Conservation (phyloP, 2,329 filamentous ascomycete species). For the Ceratocystis ficicola region DNA sequence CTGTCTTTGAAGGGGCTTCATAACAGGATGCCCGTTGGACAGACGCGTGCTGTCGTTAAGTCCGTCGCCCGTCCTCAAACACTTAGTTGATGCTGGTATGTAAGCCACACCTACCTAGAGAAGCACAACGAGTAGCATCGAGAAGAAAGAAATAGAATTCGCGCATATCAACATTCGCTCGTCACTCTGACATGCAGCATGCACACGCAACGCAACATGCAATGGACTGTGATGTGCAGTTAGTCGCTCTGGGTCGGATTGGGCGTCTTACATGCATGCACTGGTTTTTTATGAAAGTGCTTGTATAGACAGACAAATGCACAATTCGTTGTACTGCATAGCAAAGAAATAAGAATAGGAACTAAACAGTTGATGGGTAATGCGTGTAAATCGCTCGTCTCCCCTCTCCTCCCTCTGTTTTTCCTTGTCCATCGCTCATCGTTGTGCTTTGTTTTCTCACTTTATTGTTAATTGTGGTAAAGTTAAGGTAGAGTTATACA, state of each 20-base stretch:
- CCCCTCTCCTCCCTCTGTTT: neutral
- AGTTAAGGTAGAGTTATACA: neutral
- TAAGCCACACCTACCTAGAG: neutral
- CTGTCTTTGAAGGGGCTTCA: too few relatives aligned
- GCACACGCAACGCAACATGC: neutral
- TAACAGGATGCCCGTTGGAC: slow-evolving; percentile 1
- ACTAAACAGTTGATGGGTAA: neutral
- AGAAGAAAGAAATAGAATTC: neutral
- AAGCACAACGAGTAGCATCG: neutral
- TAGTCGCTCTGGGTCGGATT: neutral
- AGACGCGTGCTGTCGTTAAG: neutral
- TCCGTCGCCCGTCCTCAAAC: neutral
- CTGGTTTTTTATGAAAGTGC: neutral
- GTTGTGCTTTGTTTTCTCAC: neutral
- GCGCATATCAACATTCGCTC: neutral
- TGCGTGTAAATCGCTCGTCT: neutral
- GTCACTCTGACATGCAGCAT: neutral
- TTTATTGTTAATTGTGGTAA: neutral
- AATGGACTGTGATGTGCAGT: neutral
- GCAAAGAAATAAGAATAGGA: neutral
- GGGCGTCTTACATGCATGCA: neutral
- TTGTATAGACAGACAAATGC: neutral
- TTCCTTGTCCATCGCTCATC: neutral
- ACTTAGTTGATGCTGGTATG: neutral
- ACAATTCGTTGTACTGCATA: neutral